Evolutionary conservation across 148 eudicot species (phyloP).

Genomic region (Salicornia ramosissima): DNA sequence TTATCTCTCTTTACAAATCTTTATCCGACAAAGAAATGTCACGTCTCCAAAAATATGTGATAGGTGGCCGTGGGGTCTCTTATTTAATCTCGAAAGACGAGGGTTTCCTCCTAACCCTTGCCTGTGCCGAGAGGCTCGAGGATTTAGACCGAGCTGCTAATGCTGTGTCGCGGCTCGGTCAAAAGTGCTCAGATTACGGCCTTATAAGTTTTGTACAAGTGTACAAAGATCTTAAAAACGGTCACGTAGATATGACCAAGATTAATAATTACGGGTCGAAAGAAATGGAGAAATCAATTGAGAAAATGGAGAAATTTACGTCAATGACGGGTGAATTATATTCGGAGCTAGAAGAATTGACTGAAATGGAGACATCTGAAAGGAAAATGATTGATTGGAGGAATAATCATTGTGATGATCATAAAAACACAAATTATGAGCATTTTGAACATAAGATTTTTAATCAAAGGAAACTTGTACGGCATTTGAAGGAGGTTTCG

Average conservation of each 20-base stretch:
- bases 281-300: conserved; percentile 36
- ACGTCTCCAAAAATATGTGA: conserved; percentile 25
- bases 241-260: conserved; percentile 39
- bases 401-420: conserved; percentile 3
- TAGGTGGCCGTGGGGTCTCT: conserved; percentile 43
- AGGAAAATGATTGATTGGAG: conserved; percentile 45
- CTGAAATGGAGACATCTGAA: conserved; percentile 56
- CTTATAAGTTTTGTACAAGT: conserved; percentile 44
- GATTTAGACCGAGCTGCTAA: conserved; percentile 61
- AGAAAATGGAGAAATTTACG: conserved; percentile 53
- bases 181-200: conserved; percentile 48
- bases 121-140: conserved; percentile 75
- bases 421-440: conserved; percentile 31
- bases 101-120: conserved; percentile 51
- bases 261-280: conserved; percentile 40
- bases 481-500: conserved; percentile 45
- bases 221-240: conserved; percentile 53
- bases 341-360: conserved; percentile 37
- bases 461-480: conserved; percentile 51
- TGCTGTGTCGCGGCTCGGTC: conserved; percentile 49
- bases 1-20: conserved; percentile 61
- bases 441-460: conserved; percentile 44
- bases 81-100: conserved; percentile 58
- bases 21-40: conserved; percentile 43
- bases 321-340: conserved; percentile 41